Evolutionary conservation across 371 early-diverging fungal species (phyloP).

Genomic region (Coemansia sp.): DNA sequence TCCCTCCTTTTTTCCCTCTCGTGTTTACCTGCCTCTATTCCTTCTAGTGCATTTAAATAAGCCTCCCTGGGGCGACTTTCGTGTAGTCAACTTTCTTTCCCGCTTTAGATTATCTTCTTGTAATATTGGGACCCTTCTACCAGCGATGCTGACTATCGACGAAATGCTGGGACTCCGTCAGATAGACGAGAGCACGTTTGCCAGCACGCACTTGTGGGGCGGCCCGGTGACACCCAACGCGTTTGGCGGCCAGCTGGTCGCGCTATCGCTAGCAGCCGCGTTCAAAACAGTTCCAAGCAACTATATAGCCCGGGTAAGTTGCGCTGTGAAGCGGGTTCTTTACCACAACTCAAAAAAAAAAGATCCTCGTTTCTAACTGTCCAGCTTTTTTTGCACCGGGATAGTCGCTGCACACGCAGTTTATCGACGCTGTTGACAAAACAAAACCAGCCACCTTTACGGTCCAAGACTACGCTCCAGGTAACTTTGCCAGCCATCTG

Average conservation of each 20-base stretch:
- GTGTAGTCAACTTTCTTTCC: not conserved
- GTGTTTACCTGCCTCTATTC: not conserved
- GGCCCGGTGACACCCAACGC: constrained; percentile 7
- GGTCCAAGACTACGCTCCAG: constrained; percentile 1
- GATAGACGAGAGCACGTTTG: constrained; percentile 1
- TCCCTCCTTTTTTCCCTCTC: not conserved
- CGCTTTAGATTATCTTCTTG: not conserved
- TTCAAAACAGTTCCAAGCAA: constrained; percentile 13
- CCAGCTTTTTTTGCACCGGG: no score
- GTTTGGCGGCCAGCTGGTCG: constrained; percentile 30
- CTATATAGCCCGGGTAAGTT: constrained; percentile 22
- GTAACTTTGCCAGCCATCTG: not conserved
- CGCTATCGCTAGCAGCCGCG: constrained; percentile 18
- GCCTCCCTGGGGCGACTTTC: no score
- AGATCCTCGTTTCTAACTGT: not conserved
- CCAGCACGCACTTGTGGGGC: constrained; percentile 10
- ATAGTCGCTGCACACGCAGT: constrained; percentile 28
- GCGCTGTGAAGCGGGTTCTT: not conserved
- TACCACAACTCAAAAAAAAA: not conserved
- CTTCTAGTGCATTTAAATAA: not conserved
- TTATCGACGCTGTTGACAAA: constrained; percentile 9
- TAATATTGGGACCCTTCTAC: not conserved
- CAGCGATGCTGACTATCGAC: constrained; percentile 10
- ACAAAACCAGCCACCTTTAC: constrained; percentile 4
- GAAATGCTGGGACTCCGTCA: constrained; percentile 15